Conservation (phyloP, 108 stramenopile species). For the Nannochloropsis oceanica region DNA sequence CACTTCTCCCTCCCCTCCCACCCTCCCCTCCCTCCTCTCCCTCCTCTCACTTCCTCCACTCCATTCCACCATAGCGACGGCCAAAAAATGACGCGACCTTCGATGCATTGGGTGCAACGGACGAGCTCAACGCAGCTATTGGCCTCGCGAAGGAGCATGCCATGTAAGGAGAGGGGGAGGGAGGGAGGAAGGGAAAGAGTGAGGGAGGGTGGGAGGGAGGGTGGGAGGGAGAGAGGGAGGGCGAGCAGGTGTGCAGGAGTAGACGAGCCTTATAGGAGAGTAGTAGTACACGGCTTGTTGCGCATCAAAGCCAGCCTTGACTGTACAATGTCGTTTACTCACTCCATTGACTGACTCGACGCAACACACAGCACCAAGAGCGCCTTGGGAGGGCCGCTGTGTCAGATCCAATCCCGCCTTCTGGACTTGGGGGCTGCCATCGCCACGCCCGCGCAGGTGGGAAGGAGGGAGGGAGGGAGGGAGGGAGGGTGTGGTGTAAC, state of each 20-base stretch:
- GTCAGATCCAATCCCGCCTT: slow-evolving; percentile 19
- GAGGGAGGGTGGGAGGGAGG: neutral
- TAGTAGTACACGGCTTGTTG: neutral
- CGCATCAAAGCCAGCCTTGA: neutral
- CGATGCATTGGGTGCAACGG: slow-evolving; percentile 22
- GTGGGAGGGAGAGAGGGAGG: neutral
- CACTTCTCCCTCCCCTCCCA: neutral
- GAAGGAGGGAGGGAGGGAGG: neutral
- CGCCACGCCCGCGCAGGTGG: slow-evolving; percentile 2
- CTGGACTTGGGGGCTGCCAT: slow-evolving; percentile 18
- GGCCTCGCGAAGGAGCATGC: slow-evolving; percentile 18
- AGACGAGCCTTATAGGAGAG: neutral
- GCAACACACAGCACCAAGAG: neutral
- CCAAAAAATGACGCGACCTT: slow-evolving; percentile 21
- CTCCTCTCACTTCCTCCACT: neutral
- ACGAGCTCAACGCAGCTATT: slow-evolving; percentile 29
- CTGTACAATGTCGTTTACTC: neutral
- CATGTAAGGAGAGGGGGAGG: neutral
- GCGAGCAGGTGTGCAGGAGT: neutral
- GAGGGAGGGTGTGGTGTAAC: neutral
- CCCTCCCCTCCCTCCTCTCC: neutral
- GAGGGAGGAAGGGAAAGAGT: neutral
- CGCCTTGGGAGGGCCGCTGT: slow-evolving; percentile 6
- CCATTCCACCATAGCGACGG: neutral
- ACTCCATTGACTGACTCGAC: neutral